Evolutionary conservation across 2,329 filamentous ascomycete genomes (phyloP), one percentile per base, ranked within the genome.

Genomic region (Scolecobasidium constrictum): DNA sequence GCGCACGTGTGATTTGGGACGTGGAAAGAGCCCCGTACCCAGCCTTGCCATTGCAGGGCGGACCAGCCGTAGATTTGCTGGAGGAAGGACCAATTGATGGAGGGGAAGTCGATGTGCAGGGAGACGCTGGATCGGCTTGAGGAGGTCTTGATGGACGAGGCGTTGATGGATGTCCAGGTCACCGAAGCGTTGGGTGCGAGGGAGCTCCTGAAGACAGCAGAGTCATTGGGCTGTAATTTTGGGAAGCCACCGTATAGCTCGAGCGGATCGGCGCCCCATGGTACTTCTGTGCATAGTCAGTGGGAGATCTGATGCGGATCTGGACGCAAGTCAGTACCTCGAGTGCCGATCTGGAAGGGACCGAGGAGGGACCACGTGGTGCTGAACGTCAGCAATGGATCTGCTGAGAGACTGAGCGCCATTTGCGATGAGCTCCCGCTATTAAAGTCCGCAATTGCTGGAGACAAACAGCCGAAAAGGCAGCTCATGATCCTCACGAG

Each of bases 191-290:
- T 71, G 26, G 54, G 47, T 7, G 66, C 62, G 15, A 77, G 60
- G 9, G 73, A 69, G 56, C 68, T 75, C 43, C 56, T 57, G 49
- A 70, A 77, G 2, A 47, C 53, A 22, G 62, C 59, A 15, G 61
- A 48, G 3, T 55, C 47, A 52, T 71, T 57, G 51, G 64, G 69
- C 9, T 56, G 48, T 21, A 76, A 56, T 26, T 55, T 56, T 43
- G 58, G 61, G 51, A 77, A 77, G 34, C 73, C 73, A 34, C 73
- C 73, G 42, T 64, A 49, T 42, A 56, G 57, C 48, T 76, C 72
- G 33, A 77, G 59, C 28, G 73, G 74, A 58, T 78, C 74, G 22
- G 73, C 67, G 31, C 73, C 73, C 73, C 73, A 78, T 19, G 69
- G 59, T 17, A 70, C 70, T 58, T 77, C 74, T 75, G 45, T 21